Evolutionary conservation across 1,284 basidiomycete genomes (phyloP), one percentile per base, ranked within the genome.

Genomic region (Cutaneotrichosporon mucoides): DNA sequence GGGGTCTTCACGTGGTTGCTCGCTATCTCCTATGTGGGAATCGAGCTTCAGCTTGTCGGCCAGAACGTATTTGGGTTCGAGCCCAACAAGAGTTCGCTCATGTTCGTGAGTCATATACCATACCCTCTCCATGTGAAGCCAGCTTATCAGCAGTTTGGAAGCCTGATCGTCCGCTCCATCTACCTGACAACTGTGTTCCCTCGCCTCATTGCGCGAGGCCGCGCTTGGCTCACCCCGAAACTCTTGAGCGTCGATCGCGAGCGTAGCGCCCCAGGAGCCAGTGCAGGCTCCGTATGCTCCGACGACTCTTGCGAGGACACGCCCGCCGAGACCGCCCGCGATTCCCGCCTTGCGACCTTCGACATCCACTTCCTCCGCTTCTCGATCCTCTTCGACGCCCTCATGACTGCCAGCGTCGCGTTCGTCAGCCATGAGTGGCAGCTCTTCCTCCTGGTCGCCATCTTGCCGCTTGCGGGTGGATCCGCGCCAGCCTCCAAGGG

Each of bases 291-390:
- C 24, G 24, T 24, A 24, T 24, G 24, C 24, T 9, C 40, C 11
- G 40, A 41, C 9, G 11, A 5, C 5, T 11, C 8, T 3, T 9
- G 34, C 16, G 24, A 5, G 24, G n/a, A 47, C 44, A 16, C n/a
- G 6, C n/a, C n/a, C 24, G 45, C 7, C 45, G 11, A 34, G 34
- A 11, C 6, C 9, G 24, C 45, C 24, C 45, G 12, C n/a, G 11
- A 24, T 6, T 7, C 16, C 24, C 11, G 40, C 9, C 8, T 11
- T 16, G 45, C 16, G 9, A 24, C 15, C 4, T 47, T 47, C 45
- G 45, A 47, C 45, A 47, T 47, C 24, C 45, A 47, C 45, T 47
- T 47, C 45, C 45, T 47, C 24, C 45, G 45, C 45, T 16, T 47
- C 24, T 47, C 45, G 11, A 33, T 47, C 45, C 45, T 47, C 12